Evolutionary conservation across 1,284 basidiomycete species (phyloP).

Genomic region (Moesziomyces sp.): DNA sequence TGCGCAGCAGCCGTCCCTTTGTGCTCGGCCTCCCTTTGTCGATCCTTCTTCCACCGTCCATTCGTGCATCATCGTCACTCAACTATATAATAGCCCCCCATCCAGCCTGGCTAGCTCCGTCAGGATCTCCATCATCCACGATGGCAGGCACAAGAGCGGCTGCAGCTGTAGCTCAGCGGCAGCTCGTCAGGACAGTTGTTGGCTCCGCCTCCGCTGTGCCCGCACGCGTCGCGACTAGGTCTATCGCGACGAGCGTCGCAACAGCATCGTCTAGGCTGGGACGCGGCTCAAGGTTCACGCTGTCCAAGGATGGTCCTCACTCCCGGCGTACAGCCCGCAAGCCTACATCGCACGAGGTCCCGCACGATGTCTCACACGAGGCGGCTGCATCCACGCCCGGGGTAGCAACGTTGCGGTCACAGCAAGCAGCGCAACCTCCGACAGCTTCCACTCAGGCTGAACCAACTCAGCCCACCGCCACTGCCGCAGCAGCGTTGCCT

Average conservation of each 20-base stretch:
- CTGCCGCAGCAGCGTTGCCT: not conserved
- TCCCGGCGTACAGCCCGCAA: conserved; percentile 1
- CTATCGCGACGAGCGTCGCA: conserved; percentile 1
- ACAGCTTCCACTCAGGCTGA: not conserved
- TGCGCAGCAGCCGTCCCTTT: not conserved
- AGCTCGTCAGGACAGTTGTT: not conserved
- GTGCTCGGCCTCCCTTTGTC: not conserved
- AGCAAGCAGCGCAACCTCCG: not conserved
- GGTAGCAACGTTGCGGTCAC: not conserved
- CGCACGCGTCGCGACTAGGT: not conserved
- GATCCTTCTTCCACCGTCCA: not conserved
- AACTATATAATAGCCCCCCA: no score
- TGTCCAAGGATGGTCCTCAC: conserved; percentile 5
- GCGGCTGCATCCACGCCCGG: not conserved
- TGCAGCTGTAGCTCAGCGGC: not conserved
- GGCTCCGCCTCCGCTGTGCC: not conserved
- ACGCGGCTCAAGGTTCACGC: conserved; percentile 11
- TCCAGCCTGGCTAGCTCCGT: no score
- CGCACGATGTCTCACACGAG: not conserved
- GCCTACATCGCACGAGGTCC: not conserved
- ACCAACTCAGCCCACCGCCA: not conserved
- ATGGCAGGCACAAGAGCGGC: not conserved
- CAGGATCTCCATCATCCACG: not conserved
- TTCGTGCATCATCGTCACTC: not conserved
- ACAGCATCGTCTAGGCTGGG: conserved; percentile 4